phyloP scores from a whole-genome alignment of 2,329 filamentous ascomycete genomes.

The Botryotinia narcissicola region DNA sequence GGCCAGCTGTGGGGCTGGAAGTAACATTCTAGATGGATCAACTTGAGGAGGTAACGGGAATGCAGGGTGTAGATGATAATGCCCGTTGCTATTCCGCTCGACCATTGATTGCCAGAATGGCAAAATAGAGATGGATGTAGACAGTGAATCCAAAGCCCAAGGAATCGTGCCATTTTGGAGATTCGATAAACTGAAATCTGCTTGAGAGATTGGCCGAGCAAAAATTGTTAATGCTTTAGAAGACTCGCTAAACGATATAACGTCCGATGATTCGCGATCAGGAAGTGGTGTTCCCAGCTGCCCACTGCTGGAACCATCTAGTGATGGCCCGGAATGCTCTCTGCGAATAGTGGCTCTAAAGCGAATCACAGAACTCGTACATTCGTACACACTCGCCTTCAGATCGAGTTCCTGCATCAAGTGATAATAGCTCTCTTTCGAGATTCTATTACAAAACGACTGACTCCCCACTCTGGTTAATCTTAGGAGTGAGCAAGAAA shows the following conservation, averaged over 20 bases:
- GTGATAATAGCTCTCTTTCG: neutral
- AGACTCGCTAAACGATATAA: neutral
- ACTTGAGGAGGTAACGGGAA: no score
- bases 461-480: no score
- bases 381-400: neutral
- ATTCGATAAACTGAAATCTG: fast-evolving
- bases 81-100: neutral
- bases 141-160: neutral
- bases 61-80: no score
- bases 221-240: no score
- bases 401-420: neutral
- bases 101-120: fast-evolving
- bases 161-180: fast-evolving
- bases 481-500: neutral
- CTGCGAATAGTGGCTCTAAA: neutral
- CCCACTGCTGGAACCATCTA: no score
- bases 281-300: neutral
- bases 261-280: neutral
- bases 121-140: no score
- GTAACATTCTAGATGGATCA: no score
- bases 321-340: fast-evolving
- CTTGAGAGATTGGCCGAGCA: neutral
- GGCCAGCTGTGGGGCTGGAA: neutral
- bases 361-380: neutral
- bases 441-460: no score